Evolutionary conservation across 1,284 basidiomycete species (phyloP).

Genomic region (Coniferiporia weirii): DNA sequence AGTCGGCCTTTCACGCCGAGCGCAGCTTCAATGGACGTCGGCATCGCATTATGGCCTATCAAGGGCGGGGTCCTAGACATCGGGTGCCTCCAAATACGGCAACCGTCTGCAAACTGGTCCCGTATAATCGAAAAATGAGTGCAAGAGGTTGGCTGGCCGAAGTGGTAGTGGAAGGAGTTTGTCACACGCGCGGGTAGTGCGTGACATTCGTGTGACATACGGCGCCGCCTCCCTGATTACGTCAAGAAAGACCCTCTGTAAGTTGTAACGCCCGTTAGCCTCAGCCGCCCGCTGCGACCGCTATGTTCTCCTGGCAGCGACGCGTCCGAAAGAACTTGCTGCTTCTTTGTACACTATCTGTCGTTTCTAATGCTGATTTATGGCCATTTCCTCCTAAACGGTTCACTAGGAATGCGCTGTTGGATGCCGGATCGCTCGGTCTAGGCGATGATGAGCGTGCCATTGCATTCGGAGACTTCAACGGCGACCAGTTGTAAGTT

Average conservation of each 20-base stretch:
- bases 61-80: background rate
- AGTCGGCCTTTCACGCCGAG: constrained; percentile 11
- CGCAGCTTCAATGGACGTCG: constrained; percentile 2
- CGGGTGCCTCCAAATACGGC: background rate
- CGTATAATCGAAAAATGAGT: background rate
- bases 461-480: constrained; percentile 90
- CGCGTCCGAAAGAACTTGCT: constrained; percentile 1
- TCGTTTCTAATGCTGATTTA: constrained; percentile 28
- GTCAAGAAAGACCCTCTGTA: too few species aligned
- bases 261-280: too few species aligned
- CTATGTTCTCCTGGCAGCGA: constrained; percentile 16
- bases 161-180: too few species aligned
- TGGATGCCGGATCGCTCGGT: constrained; percentile 79
- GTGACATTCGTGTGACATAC: too few species aligned
- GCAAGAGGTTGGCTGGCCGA: background rate
- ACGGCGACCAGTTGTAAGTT: constrained; percentile 90
- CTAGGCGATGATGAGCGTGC: constrained; percentile 68
- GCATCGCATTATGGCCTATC: background rate
- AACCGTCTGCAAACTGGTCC: background rate
- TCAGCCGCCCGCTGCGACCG: background rate
- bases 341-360: background rate
- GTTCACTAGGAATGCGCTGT: constrained; percentile 81
- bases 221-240: too few species aligned
- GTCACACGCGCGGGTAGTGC: too few species aligned
- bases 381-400: constrained; percentile 85